Base-by-base conservation (phyloP, 495 filamentous ascomycete genomes). In the Lichenothelia convexa region DNA sequence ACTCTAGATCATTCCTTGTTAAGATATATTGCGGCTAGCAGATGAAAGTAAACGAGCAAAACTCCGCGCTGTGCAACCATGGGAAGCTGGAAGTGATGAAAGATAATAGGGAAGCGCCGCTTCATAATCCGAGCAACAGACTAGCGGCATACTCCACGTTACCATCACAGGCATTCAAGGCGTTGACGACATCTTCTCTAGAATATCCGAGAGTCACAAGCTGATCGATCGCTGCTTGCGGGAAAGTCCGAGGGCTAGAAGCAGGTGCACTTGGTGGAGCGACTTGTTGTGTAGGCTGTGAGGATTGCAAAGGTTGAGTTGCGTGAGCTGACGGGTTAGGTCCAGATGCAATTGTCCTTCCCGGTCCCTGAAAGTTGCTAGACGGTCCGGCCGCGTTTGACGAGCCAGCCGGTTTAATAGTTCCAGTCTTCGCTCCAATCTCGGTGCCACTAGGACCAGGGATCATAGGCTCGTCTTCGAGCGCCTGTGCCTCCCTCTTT, bases 371-470 rank as follows among this genome's bases (percentile, higher is more conserved):
- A 7, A 13, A 11, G 9, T 9, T 29, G 9, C 1, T 1, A 13
- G 1, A 11, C 1, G 24, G 9, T 11, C 24, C 24, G 11, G 57
- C 47, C 2, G 60, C 44, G 5, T 57, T 48, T 1, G 57, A 44
- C 11, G 62, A 43, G 21, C 58, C 61, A 6, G 65, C 66, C 34
- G 72, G 70, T 24, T 67, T 68, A 17, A 94, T 75, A 12, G 80
- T 80, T 12, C 89, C 89, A n/a, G 83, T 78, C 30, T 75, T 68
- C 21, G 71, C 78, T 35, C 86, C 85, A 43, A 93, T 78, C 32
- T 77, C 79, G 1, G 80, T 85, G 0, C 89, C 87, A 32, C 73
- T 80, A 0, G 84, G 76, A 0, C 91, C 91, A 30, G 76, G 68
- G 21, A 94, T 70, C n/a, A 73, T 78, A 8, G 85, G 85, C 54